Evolutionary conservation across 371 early-diverging fungal species (phyloP), one percentile per base, ranked within the genome.

Genomic region (Mortierella sp.): DNA sequence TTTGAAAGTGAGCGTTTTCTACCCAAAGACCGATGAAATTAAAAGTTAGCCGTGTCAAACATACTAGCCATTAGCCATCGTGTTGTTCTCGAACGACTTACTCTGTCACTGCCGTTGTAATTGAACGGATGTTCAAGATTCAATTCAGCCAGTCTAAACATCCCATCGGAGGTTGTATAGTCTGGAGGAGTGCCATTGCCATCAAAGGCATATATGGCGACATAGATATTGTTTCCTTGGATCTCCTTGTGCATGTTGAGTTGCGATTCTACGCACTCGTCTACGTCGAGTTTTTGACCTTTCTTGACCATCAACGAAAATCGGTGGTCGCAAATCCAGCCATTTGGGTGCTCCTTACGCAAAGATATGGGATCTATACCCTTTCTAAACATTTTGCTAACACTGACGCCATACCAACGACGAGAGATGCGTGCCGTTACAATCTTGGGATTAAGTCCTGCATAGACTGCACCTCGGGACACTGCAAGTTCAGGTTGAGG

Each of bases 281-380:
- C 29, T 45, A 73, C 29, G 23, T 73, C 29, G 18, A 73, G 64
- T 60, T 21, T 25, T 43, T 73, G 64, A 50, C 51, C 74, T 21
- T n/a, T 59, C 28, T 26, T 7, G 14, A 9, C 29, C 55, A 52
- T 68, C 28, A 64, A n/a, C 19, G 16, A 7, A 9, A 37, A 37
- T 37, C 37, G 37, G 37, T 37, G 5, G 9, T 5, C 37, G 37
- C 37, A 37, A 5, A 5, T 37, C 9, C 5, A 37, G 3, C 37
- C 37, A 5, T 3, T 37, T 37, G 37, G 9, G 37, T 37, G 9
- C 5, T 37, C 9, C 9, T 9, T 37, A 5, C 37, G 37, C 3
- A 9, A 37, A 5, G 37, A 37, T 37, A 82, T 82, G 12, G 87
- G 89, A 61, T 89, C 89, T 19, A 43, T 26, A 18, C 64, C 68